These are phyloP conservation scores for Fragaria nilgerrensis DNA, from an alignment of 306 rosid genomes.

Conservation along the genomic window DNA sequence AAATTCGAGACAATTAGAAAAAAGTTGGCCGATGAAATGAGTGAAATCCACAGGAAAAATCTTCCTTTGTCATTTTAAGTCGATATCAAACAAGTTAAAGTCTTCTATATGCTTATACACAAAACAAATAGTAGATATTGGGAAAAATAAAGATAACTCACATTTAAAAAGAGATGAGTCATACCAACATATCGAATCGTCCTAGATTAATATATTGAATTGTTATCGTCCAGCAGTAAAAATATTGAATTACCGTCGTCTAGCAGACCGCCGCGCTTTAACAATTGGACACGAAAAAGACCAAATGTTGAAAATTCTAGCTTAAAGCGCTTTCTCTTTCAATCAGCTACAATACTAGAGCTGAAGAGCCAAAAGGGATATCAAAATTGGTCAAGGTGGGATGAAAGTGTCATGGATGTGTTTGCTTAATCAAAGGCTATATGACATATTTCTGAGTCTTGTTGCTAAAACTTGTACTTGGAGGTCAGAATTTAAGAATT, in stretches of 20 bases:
- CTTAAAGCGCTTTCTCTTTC: neutral
- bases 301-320: neutral
- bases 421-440: neutral
- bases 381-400: neutral
- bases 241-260: neutral
- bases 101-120: no score
- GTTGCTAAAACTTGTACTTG: neutral
- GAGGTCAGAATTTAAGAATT: neutral
- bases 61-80: no score
- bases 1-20: no score
- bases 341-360: neutral
- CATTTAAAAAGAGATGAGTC: neutral
- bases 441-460: neutral
- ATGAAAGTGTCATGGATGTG: no score
- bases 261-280: accelerated
- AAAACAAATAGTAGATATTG: no score
- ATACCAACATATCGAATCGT: neutral
- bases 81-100: no score
- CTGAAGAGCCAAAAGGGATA: neutral
- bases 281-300: neutral
- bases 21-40: no score
- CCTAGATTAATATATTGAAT: no score
- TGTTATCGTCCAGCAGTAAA: neutral
- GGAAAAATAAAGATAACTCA: neutral
- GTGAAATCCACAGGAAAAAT: no score